Evolutionary conservation across 164 flowering plant genomes (phyloP).

Genomic region (Chloranthus sessilifolius): DNA sequence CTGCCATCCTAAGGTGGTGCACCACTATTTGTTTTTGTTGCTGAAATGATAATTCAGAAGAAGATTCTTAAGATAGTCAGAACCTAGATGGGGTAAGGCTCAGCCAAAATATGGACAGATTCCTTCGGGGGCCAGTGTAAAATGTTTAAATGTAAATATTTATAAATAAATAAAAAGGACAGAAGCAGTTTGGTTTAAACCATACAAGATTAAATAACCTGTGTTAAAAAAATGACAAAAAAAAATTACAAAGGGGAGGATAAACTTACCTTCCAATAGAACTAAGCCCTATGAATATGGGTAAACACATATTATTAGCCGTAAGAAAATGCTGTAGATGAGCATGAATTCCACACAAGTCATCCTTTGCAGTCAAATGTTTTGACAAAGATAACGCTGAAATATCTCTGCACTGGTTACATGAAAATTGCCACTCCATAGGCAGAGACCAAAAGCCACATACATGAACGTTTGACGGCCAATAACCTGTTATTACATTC

Average conservation of each 20-base stretch:
- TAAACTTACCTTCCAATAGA: conserved; percentile 69
- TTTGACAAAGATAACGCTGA: conserved; percentile 24
- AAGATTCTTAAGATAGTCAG: too few species aligned
- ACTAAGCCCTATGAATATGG: conserved; percentile 70
- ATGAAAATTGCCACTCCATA: conserved; percentile 77
- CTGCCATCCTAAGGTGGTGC: too few species aligned
- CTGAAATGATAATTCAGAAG: too few species aligned
- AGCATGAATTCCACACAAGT: conserved; percentile 48
- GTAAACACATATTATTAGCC: conserved; percentile 23
- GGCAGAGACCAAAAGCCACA: conserved; percentile 98
- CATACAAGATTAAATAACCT: neutral
- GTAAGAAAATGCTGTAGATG: conserved; percentile 43
- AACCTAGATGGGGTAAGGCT: too few species aligned
- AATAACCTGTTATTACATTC: conserved; percentile 53
- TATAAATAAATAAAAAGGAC: too few species aligned
- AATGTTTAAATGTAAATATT: too few species aligned
- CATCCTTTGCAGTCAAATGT: conserved; percentile 14
- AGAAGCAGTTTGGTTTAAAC: too few species aligned
- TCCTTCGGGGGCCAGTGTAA: too few species aligned
- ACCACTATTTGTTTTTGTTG: too few species aligned
- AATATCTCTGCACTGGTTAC: conserved; percentile 44
- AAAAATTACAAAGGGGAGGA: neutral
- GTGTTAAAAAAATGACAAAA: neutral
- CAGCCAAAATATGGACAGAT: too few species aligned
- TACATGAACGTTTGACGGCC: conserved; percentile 69